Evolutionary conservation across 2,329 filamentous ascomycete genomes (phyloP).

Genomic region (Fusarium fracticaudum): DNA sequence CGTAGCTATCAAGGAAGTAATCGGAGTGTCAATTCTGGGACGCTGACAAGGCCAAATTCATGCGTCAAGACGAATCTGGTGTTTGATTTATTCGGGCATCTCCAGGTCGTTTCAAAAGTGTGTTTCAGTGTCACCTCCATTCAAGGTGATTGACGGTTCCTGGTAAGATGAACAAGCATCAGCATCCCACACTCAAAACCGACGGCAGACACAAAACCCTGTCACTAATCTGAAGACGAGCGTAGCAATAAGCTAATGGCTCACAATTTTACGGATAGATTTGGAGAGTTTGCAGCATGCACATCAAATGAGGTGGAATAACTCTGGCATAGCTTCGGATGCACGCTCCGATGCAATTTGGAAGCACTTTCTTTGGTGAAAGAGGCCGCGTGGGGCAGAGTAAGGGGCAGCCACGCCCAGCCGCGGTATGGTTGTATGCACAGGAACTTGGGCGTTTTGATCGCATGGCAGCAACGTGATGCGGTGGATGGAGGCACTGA

Average conservation of each 20-base stretch:
- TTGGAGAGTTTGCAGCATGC: not conserved
- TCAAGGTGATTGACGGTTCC: not conserved
- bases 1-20: not conserved
- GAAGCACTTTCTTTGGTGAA: conserved; percentile 11
- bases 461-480: conserved; percentile 47
- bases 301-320: conserved; percentile 14
- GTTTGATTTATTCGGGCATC: conserved; percentile 13
- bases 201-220: not conserved
- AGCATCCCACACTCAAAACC: conserved; percentile 24
- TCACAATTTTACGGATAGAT: not conserved
- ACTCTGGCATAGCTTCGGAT: conserved; percentile 20
- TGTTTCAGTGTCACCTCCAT: conserved; percentile 37
- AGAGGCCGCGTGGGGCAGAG: conserved; percentile 33
- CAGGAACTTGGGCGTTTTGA: conserved; percentile 34
- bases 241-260: not conserved
- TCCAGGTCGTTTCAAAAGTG: conserved; percentile 39
- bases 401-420: conserved; percentile 27
- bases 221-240: conserved; percentile 1
- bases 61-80: conserved; percentile 16
- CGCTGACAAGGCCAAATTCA: conserved; percentile 6
- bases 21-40: not conserved
- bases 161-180: conserved; percentile 30
- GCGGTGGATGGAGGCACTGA: conserved; percentile 39
- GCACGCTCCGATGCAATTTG: conserved; percentile 24
- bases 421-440: conserved; percentile 34